A percentile compares a stretch with the other conserved stretches of the same genome.
Evolutionary conservation across 31 red algal genomes (phyloP).

Genomic region (Endocladia muricata): DNA sequence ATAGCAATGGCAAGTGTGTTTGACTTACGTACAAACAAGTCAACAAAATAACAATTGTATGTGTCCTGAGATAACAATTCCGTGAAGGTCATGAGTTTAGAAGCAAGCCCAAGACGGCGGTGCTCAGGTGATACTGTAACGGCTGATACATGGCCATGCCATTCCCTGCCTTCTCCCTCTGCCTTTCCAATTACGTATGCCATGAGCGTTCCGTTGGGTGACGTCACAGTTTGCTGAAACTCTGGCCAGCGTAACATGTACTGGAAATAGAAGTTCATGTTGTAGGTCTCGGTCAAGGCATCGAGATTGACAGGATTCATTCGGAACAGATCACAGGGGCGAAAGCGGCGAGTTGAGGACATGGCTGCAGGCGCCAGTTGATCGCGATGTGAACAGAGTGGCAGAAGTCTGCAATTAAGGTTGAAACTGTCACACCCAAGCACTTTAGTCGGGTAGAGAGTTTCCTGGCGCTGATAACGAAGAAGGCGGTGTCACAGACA

Average conservation of each 20-base stretch:
- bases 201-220: constrained; percentile 59
- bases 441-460: too few relatives aligned
- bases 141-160: constrained; percentile 91
- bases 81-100: constrained; percentile 60
- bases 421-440: too few relatives aligned
- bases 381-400: too few relatives aligned
- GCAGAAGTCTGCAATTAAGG: too few relatives aligned
- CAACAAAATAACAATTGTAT: constrained; percentile 80
- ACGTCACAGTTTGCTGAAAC: constrained; percentile 61
- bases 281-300: constrained; percentile 90
- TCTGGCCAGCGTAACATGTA: constrained; percentile 85
- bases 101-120: constrained; percentile 82
- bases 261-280: constrained; percentile 83
- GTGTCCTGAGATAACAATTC: constrained; percentile 51
- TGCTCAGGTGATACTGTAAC: constrained; percentile 84
- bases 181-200: constrained; percentile 82
- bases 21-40: constrained; percentile 80
- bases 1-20: constrained; percentile 83
- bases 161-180: constrained; percentile 46
- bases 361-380: too few relatives aligned
- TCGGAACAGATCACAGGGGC: constrained; percentile 58
- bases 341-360: constrained; percentile 64
- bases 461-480: too few relatives aligned
- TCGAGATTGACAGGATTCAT: constrained; percentile 94
- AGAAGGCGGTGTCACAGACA: too few relatives aligned